Evolutionary conservation across 106 monocot genomes (phyloP).

Genomic region (Acorus gramineus): DNA sequence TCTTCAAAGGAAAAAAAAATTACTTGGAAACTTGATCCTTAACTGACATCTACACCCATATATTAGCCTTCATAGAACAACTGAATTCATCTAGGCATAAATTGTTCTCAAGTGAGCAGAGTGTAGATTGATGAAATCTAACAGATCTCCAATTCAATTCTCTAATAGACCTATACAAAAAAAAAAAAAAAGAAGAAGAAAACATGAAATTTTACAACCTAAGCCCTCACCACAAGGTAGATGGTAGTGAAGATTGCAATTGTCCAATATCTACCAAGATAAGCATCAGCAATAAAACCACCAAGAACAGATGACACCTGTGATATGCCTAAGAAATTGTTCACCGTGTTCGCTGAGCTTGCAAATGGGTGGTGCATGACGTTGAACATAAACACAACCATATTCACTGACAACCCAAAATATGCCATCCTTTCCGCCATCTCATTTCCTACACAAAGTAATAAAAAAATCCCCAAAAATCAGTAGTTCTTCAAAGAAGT

Average conservation of each 20-base stretch:
- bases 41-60: too few species aligned
- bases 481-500: too few species aligned
- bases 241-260: slow-evolving; percentile 85
- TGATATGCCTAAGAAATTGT: slow-evolving; percentile 87
- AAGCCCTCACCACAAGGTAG: slow-evolving; percentile 60
- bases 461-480: neutral
- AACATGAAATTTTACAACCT: neutral
- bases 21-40: too few species aligned
- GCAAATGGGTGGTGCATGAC: slow-evolving; percentile 81
- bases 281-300: slow-evolving; percentile 90
- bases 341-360: slow-evolving; percentile 72
- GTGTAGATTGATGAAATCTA: too few species aligned
- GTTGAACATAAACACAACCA: slow-evolving; percentile 90
- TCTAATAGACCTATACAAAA: neutral
- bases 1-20: too few species aligned
- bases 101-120: too few species aligned
- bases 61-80: too few species aligned
- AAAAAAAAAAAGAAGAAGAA: neutral
- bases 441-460: slow-evolving; percentile 56
- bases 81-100: too few species aligned
- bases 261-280: slow-evolving; percentile 96
- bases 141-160: too few species aligned
- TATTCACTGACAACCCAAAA: slow-evolving; percentile 88
- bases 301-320: slow-evolving; percentile 86
- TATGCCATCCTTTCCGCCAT: slow-evolving; percentile 97